Percentiles rank a stretch among this genome's conserved stretches.
Evolutionary conservation across 495 filamentous ascomycete species (phyloP).

Genomic region (Penicillium turbatum): DNA sequence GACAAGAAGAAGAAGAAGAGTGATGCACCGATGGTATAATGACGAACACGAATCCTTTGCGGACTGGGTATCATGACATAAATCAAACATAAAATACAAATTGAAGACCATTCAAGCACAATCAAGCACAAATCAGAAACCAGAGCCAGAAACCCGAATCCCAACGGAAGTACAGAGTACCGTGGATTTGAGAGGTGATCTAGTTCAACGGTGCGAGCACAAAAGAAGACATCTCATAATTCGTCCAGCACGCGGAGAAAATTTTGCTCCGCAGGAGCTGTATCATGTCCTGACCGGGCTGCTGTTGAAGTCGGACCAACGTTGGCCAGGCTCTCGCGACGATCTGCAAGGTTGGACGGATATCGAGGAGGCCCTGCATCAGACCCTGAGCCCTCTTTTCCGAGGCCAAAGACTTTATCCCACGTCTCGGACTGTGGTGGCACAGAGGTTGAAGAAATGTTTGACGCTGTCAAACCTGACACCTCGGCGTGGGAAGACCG

Average conservation of each 20-base stretch:
- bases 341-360: slow-evolving; percentile 20
- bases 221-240: slow-evolving; percentile 19
- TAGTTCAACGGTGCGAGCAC: neutral
- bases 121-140: no score
- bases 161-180: neutral
- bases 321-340: slow-evolving; percentile 16
- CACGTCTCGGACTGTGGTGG: slow-evolving; percentile 6
- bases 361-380: slow-evolving; percentile 13
- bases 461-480: neutral
- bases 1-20: slow-evolving; percentile 77
- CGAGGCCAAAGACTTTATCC: slow-evolving; percentile 2
- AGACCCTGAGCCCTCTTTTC: neutral
- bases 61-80: slow-evolving; percentile 31
- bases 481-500: neutral
- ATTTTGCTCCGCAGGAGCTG: slow-evolving; percentile 21
- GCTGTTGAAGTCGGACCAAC: slow-evolving; percentile 4
- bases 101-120: slow-evolving; percentile 1
- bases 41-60: slow-evolving; percentile 16
- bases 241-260: slow-evolving; percentile 35
- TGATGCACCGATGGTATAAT: slow-evolving; percentile 14
- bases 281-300: neutral
- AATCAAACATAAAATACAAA: slow-evolving; percentile 15
- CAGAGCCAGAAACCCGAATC: slow-evolving; percentile 2
- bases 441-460: slow-evolving; percentile 1
- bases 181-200: neutral